These are phyloP conservation scores for Lachancea kluyveri DNA, from an alignment of 805 yeast genomes.

Conservation along the genomic window DNA sequence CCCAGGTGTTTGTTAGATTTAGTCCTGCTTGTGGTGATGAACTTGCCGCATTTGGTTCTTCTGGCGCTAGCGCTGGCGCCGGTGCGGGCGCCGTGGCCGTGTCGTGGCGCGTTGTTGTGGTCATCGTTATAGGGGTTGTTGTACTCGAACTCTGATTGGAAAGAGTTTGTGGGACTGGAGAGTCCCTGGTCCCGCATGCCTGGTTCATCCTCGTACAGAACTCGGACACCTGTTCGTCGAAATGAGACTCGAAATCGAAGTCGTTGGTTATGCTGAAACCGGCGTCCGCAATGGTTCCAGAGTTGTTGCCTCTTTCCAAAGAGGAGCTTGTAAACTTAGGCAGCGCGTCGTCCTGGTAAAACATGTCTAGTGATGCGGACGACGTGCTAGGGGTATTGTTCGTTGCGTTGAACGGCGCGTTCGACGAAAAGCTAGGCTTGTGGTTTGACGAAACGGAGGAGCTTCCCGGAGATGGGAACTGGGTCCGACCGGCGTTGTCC, in stretches of 20 bases:
- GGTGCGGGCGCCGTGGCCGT: too few species aligned
- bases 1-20: constrained; percentile 7
- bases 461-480: constrained; percentile 22
- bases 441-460: constrained; percentile 13
- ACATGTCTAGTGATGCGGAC: constrained; percentile 7
- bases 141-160: constrained; percentile 1
- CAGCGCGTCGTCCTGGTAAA: constrained; percentile 3
- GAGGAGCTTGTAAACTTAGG: constrained; percentile 7
- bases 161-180: constrained; percentile 51
- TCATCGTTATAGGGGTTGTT: constrained; percentile 1
- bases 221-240: constrained; percentile 63
- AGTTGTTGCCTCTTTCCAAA: constrained; percentile 1
- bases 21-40: constrained; percentile 8
- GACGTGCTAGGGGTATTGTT: constrained; percentile 9
- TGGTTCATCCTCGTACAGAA: constrained; percentile 72
- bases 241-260: constrained; percentile 37
- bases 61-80: constrained; percentile 7
- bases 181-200: constrained; percentile 75
- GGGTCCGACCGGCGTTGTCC: constrained; percentile 6
- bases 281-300: neutral
- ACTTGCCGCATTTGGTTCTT: constrained; percentile 5
- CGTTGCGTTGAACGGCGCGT: too few species aligned
- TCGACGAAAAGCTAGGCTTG: constrained; percentile 2
- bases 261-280: constrained; percentile 25
- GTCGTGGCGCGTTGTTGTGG: constrained; percentile 7